phyloP scores from a whole-genome alignment of 768 basidiomycete genomes.

The Cystofilobasidium ferigula region DNA sequence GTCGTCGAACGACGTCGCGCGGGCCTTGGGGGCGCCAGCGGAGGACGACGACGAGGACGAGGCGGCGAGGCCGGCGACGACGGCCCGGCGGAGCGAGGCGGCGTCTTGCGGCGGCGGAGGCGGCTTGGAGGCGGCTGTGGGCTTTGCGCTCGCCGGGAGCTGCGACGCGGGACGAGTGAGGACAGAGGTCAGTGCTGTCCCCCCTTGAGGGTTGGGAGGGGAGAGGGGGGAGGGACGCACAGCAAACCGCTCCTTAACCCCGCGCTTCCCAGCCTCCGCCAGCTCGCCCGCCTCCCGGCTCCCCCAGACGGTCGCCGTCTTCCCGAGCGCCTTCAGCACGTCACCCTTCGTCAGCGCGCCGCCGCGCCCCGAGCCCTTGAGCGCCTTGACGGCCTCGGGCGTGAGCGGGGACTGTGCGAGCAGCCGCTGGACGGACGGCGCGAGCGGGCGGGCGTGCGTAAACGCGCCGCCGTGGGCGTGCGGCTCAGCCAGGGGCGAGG shows the following conservation, averaged over 20 bases:
- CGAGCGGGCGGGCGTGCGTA: constrained; percentile 54
- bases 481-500: constrained; percentile 24
- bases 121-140: background rate
- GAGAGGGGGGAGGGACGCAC: background rate
- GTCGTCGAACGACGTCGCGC: background rate
- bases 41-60: background rate
- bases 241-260: constrained; percentile 11
- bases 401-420: constrained; percentile 39
- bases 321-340: constrained; percentile 72
- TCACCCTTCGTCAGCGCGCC: constrained; percentile 98
- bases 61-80: constrained; percentile 7
- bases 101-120: constrained; percentile 19
- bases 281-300: constrained; percentile 30
- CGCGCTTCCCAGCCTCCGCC: constrained; percentile 6
- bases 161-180: background rate
- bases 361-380: constrained; percentile 77
- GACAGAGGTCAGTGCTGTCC: background rate
- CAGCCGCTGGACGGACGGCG: constrained; percentile 81
- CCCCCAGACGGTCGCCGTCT: constrained; percentile 45
- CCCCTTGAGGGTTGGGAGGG: background rate
- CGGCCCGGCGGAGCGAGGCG: constrained; percentile 17
- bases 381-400: constrained; percentile 42
- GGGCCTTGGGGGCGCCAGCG: background rate
- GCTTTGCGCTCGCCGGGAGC: background rate
- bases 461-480: constrained; percentile 32